phyloP scores from a whole-genome alignment of 2,329 filamentous ascomycete species.

The Berkeleyomyces basicola region DNA sequence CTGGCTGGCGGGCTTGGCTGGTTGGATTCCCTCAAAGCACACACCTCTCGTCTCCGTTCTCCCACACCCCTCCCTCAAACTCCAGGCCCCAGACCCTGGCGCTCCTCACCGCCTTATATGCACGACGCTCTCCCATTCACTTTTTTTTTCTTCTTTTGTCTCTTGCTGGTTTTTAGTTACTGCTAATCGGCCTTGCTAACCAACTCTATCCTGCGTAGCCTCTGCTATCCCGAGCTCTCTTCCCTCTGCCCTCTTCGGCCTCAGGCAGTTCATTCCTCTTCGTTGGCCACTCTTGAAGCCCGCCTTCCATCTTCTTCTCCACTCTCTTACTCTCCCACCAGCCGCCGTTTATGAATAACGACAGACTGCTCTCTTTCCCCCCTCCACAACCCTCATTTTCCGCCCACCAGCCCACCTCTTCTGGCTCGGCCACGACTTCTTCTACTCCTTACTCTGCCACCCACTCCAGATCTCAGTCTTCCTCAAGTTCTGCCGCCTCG shows the following conservation, averaged over 20 bases:
- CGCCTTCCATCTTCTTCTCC: background rate
- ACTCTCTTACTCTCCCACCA: background rate
- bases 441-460: slow-evolving; percentile 44
- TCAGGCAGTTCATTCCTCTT: background rate
- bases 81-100: background rate
- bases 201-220: background rate
- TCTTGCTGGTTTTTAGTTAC: background rate
- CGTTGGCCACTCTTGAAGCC: background rate
- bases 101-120: slow-evolving; percentile 2
- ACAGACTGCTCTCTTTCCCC: slow-evolving; percentile 56
- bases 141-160: background rate
- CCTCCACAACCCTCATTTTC: slow-evolving; percentile 53
- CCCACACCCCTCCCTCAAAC: too few relatives aligned
- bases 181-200: background rate
- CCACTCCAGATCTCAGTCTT: slow-evolving; percentile 36
- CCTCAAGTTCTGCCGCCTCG: slow-evolving; percentile 34
- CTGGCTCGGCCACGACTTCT: slow-evolving; percentile 41
- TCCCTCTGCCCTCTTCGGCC: background rate
- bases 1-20: background rate
- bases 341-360: slow-evolving; percentile 47
- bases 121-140: background rate
- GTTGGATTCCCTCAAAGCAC: background rate
- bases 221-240: background rate
- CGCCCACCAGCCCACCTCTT: slow-evolving; percentile 55
- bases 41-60: background rate